Base-by-base conservation (phyloP, 2,329 filamentous ascomycete species). In the Exophiala viscosa region DNA sequence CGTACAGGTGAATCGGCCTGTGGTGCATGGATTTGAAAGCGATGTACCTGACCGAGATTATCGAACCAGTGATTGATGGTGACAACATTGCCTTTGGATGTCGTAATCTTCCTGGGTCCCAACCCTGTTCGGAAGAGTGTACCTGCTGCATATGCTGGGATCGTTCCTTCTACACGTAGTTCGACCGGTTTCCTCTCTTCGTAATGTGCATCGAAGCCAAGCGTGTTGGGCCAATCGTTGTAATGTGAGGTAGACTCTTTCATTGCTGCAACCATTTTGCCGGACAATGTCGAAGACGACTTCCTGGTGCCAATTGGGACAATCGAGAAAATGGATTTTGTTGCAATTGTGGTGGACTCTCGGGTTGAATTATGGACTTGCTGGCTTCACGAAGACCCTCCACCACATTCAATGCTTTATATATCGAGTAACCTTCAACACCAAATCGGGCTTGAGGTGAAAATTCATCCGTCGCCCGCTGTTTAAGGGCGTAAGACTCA, bases 1-100 rank as follows among this genome's bases (percentile, higher is more conserved):
- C 73, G 70, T 8, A 66, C 55, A 4, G 64, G 64, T 23, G 53
- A 62, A 14, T 69, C 52, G 3, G 69, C 62, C 1, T 65, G 62
- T 0, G 74, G 57, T 0, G 77, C 65, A 2, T 82, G 62, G 31
- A 92, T 86, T 52, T 88, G 78, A 65, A 92, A 92, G 23, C 81
- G 82, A 69, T 92, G 87, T 1, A 82, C 76, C 50, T 87, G 81
- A 2, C 82, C 79, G 39, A 62, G 57, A 5, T 86, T 86, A 65
- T 93, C 89, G 60, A 93, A 93, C 88, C 88, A 93, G 67, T 93
- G 88, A 1, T 77, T 80, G 10, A 85, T 75, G 31, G 76, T 73
- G 62, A 84, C 84, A 0, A 76, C 80, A 11, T 69, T 70, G n/a
- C 83, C 82, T 3, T 75, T 74, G 2, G 79, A 69, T 0, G 81